phyloP scores from a whole-genome alignment of 2,329 filamentous ascomycete species.

The Lecanosticta acicola region DNA sequence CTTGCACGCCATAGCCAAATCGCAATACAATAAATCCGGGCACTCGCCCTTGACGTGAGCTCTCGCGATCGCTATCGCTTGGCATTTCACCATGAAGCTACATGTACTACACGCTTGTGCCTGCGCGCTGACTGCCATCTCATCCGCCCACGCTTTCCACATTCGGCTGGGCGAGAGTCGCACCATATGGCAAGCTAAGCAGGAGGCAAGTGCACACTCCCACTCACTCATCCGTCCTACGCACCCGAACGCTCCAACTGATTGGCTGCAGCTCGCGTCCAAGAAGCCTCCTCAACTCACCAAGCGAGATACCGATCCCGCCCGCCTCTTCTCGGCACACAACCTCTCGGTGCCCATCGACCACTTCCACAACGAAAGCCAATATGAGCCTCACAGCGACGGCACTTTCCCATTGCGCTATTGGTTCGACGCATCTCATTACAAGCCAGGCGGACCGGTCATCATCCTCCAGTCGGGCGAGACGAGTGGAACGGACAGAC shows the following conservation, averaged over 20 bases:
- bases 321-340: conserved; percentile 42
- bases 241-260: not conserved
- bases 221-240: not conserved
- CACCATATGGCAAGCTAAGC: not conserved
- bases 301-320: conserved; percentile 28
- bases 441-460: conserved; percentile 71
- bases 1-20: no score
- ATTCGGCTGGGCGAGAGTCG: conserved; percentile 5
- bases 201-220: conserved; percentile 1
- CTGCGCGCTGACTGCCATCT: not conserved
- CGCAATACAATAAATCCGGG: no score
- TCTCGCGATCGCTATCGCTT: not conserved
- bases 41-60: no score
- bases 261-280: not conserved
- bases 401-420: conserved; percentile 67
- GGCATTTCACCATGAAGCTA: no score
- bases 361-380: conserved; percentile 74
- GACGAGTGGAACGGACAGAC: conserved; percentile 55
- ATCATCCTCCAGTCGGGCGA: conserved; percentile 73
- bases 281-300: conserved; percentile 6
- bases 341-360: conserved; percentile 60
- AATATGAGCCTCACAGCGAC: conserved; percentile 70
- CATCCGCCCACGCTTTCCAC: conserved; percentile 2
- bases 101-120: no score
- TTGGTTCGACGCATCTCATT: conserved; percentile 75